Evolutionary conservation across 1,139 yeast species (phyloP), one percentile per base, ranked within the genome.

Genomic region (Meyerozyma athensensis): DNA sequence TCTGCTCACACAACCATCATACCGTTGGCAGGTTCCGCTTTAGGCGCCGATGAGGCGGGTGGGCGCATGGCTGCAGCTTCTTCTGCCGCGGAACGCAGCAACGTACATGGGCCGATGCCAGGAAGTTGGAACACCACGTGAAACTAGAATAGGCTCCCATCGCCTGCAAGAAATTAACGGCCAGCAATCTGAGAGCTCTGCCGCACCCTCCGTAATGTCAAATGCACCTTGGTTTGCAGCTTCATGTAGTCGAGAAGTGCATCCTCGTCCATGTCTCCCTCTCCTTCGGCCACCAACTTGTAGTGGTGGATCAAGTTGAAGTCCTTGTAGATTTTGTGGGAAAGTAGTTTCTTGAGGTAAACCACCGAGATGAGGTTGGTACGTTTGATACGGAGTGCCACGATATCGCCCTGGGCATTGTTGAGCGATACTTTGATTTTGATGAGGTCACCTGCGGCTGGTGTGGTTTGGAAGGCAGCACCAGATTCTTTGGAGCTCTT

Each of bases 311-410:
- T 54, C 40, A 63, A 53, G 35, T 53, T 56, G 41, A 47, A 50
- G 42, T 65, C 69, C 40, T 59, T 61, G 44, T 63, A 64, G 33
- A 65, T 59, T 44, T 65, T 65, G 46, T 47, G 53, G 31, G 65
- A 59, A 14, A 65, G 42, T 34, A 60, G 43, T 43, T 55, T 57
- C 43, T 65, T 64, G 43, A 65, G 52, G 45, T 63, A 57, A 5
- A 46, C 51, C 14, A 64, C 48, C 8, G 65, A 53, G n/a, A 52
- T 49, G 19, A 65, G 44, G 36, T 58, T 53, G 9, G 56, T 43
- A 22, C 54, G 50, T 33, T 54, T 55, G 20, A 64, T 53, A 38
- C 56, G 57, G 23, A 64, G 43, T 2, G 59, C 66, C 13, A 65
- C 52, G 12, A 63, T 61, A 40, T 65, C 70, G 30, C 57, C 55